Evolutionary conservation across 345 rosid species (phyloP).

Genomic region (Stellera chamaejasme): DNA sequence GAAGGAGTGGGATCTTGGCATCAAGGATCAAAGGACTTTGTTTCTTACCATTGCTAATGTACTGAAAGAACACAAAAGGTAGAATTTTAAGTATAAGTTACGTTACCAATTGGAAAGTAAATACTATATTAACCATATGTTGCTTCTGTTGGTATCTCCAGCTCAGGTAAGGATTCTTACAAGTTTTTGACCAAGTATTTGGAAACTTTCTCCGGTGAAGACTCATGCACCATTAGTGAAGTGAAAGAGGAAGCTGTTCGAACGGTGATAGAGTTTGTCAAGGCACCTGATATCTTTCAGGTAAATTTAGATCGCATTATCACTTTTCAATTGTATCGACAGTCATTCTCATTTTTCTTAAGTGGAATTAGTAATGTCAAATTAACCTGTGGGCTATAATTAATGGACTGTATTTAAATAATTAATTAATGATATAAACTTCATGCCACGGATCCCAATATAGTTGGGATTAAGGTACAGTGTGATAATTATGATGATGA

Average conservation of each 20-base stretch:
- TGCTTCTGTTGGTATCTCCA: conserved; percentile 21
- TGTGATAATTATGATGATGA: too few relatives aligned
- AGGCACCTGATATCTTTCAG: conserved; percentile 86
- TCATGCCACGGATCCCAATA: too few relatives aligned
- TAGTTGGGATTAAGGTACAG: too few relatives aligned
- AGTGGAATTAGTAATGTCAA: too few relatives aligned
- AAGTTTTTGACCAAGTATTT: conserved; percentile 72
- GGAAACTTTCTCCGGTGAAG: conserved; percentile 79
- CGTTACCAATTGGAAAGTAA: background rate
- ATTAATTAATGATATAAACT: too few relatives aligned
- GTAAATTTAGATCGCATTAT: conserved; percentile 24
- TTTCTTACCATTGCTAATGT: conserved; percentile 64
- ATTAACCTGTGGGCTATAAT: too few relatives aligned
- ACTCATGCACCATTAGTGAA: conserved; percentile 46
- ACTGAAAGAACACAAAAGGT: conserved; percentile 79
- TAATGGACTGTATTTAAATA: too few relatives aligned
- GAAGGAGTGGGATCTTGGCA: conserved; percentile 89
- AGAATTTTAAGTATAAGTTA: background rate
- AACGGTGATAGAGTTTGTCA: conserved; percentile 72
- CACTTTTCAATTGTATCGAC: background rate
- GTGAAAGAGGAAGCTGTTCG: conserved; percentile 90
- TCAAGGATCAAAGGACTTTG: conserved; percentile 77
- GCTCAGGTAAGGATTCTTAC: conserved; percentile 67
- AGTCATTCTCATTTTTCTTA: too few relatives aligned
- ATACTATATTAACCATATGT: background rate